A percentile compares a stretch with the other conserved stretches of the same genome.
These are phyloP conservation scores for Monosporascus sp. DNA, from an alignment of 2,329 filamentous ascomycete species.

Conservation along the genomic window DNA sequence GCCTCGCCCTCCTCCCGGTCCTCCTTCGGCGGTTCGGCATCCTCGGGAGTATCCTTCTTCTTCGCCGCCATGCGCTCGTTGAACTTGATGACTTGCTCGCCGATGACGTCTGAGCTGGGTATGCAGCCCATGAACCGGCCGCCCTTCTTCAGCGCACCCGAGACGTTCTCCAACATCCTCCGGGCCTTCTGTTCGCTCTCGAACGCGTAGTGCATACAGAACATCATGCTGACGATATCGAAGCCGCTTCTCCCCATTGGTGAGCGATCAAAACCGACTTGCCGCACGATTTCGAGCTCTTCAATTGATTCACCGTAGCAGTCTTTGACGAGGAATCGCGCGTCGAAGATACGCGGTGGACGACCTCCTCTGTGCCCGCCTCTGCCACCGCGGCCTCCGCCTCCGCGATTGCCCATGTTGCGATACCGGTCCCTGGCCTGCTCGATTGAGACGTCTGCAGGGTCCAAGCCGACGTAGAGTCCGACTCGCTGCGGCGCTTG, in stretches of 20 bases:
- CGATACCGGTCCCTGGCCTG: slow-evolving; percentile 83
- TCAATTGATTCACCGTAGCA: slow-evolving; percentile 83
- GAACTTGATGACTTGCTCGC: slow-evolving; percentile 69
- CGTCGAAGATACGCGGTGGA: slow-evolving; percentile 65
- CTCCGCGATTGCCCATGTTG: slow-evolving; percentile 59
- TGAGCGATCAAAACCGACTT: slow-evolving; percentile 82
- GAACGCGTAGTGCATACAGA: slow-evolving; percentile 98
- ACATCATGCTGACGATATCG: slow-evolving; percentile 98
- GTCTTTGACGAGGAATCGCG: slow-evolving; percentile 84
- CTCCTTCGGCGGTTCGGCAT: slow-evolving; percentile 23
- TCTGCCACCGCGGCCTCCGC: slow-evolving; percentile 42
- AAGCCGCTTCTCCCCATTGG: slow-evolving; percentile 75
- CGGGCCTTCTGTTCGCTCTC: slow-evolving; percentile 86
- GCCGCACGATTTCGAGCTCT: slow-evolving; percentile 71
- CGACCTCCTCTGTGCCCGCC: slow-evolving; percentile 42
- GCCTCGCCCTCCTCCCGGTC: slow-evolving; percentile 53
- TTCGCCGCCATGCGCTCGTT: slow-evolving; percentile 52
- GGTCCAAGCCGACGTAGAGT: slow-evolving; percentile 90
- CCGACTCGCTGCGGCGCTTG: slow-evolving; percentile 86
- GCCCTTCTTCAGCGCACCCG: slow-evolving; percentile 84
- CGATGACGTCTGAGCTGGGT: slow-evolving; percentile 91
- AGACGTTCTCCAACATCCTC: slow-evolving; percentile 89
- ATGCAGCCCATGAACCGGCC: slow-evolving; percentile 93
- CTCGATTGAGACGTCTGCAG: slow-evolving; percentile 84
- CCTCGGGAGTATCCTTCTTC: slow-evolving; percentile 23